These are phyloP conservation scores for Solanum hybrid DNA, from an alignment of 305 asterid genomes.

Conservation along the genomic window DNA sequence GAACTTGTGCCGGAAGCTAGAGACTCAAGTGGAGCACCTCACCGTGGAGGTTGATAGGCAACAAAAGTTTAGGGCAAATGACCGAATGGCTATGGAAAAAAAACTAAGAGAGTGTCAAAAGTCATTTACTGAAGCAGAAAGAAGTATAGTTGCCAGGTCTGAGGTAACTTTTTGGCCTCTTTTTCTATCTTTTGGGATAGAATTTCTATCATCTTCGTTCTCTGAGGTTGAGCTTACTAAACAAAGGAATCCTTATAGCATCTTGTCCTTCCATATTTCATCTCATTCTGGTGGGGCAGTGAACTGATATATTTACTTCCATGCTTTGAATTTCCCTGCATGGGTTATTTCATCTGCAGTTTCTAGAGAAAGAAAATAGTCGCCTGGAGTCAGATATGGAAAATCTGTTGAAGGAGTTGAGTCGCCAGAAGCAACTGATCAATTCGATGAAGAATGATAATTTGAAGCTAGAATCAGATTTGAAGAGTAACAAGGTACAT, in stretches of 20 bases:
- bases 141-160: slow-evolving; percentile 45
- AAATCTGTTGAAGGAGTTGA: slow-evolving; percentile 42
- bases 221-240: neutral
- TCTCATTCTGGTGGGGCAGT: neutral
- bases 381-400: slow-evolving; percentile 29
- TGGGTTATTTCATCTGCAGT: slow-evolving; percentile 29
- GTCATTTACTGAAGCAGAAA: slow-evolving; percentile 56
- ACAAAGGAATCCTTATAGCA: neutral
- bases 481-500: slow-evolving; percentile 44
- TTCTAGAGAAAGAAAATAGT: slow-evolving; percentile 53
- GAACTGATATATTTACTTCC: slow-evolving; percentile 3
- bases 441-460: slow-evolving; percentile 38
- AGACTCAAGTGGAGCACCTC: slow-evolving; percentile 69
- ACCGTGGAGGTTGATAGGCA: slow-evolving; percentile 68
- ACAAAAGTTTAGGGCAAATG: slow-evolving; percentile 52
- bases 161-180: slow-evolving; percentile 45
- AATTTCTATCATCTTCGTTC: neutral
- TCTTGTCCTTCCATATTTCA: neutral
- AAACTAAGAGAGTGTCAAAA: slow-evolving; percentile 38
- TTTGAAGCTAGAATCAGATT: slow-evolving; percentile 32
- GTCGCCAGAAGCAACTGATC: slow-evolving; percentile 40
- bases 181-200: neutral
- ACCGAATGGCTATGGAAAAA: slow-evolving; percentile 42
- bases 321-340: slow-evolving; percentile 10
- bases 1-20: slow-evolving; percentile 78